These are phyloP conservation scores for Aspergillus tamarii DNA, from an alignment of 2,329 filamentous ascomycete species.

Conservation along the genomic window DNA sequence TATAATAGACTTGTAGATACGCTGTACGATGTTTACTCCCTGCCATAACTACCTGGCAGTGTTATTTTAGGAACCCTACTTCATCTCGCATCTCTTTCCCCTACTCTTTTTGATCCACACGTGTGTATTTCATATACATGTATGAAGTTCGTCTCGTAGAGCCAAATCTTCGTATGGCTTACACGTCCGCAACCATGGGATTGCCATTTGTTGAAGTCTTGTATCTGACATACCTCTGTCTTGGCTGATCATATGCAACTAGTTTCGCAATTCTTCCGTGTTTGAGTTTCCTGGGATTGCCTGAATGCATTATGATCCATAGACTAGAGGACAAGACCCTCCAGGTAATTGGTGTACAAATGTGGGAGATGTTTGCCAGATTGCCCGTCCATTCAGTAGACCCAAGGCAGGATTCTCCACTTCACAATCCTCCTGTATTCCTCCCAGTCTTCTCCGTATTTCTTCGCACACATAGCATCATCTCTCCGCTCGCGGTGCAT, in stretches of 20 bases:
- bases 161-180: neutral
- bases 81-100: neutral
- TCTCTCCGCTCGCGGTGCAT: slow-evolving; percentile 82
- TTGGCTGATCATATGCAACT: too few species aligned
- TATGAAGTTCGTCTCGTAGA: neutral
- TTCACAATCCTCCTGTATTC: slow-evolving; percentile 78
- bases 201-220: too few species aligned
- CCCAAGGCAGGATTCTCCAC: slow-evolving; percentile 76
- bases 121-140: neutral
- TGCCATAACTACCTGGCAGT: neutral
- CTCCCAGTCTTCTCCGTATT: slow-evolving; percentile 90
- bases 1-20: slow-evolving; percentile 21
- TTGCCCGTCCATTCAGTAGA: slow-evolving; percentile 61
- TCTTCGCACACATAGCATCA: slow-evolving; percentile 81
- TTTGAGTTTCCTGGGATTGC: too few species aligned
- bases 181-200: too few species aligned
- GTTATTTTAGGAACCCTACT: neutral
- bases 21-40: slow-evolving; percentile 5
- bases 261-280: too few species aligned
- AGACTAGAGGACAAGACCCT: too few species aligned
- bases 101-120: neutral
- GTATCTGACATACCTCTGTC: too few species aligned
- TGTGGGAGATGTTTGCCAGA: too few species aligned
- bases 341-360: too few species aligned
- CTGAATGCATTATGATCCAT: too few species aligned